Evolutionary conservation across 495 filamentous ascomycete species (phyloP).

Genomic region (Clohesyomyces aquaticus): DNA sequence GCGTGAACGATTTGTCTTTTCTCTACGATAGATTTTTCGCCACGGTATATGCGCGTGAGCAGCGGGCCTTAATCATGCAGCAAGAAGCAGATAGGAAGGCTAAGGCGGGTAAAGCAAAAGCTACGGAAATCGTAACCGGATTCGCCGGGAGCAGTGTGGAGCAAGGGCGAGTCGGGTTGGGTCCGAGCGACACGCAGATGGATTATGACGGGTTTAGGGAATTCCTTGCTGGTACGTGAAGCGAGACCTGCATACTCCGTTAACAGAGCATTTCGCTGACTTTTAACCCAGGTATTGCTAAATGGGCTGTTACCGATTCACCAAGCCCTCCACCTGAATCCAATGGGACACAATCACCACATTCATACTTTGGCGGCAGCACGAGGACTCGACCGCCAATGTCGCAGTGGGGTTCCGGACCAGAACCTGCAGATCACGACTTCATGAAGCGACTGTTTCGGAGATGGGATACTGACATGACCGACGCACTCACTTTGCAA

Average conservation of each 20-base stretch:
- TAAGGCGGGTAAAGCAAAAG: conserved; percentile 61
- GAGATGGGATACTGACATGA: conserved; percentile 80
- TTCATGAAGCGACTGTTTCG: conserved; percentile 89
- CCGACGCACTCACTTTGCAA: conserved; percentile 76
- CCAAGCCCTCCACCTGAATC: conserved; percentile 62
- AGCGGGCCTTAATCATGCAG: conserved; percentile 74
- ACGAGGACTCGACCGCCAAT: conserved; percentile 54
- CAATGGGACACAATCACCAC: conserved; percentile 56
- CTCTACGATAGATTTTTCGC: conserved; percentile 93
- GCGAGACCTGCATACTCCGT: background rate
- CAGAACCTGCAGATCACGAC: conserved; percentile 90
- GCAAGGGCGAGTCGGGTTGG: conserved; percentile 84
- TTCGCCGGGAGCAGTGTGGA: conserved; percentile 58
- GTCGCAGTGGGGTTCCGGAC: conserved; percentile 74
- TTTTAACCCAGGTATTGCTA: conserved; percentile 60
- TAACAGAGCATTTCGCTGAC: background rate
- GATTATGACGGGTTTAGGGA: conserved; percentile 95
- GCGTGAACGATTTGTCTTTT: conserved; percentile 78
- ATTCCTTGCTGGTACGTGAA: conserved; percentile 68
- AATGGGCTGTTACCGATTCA: conserved; percentile 87
- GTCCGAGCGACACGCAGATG: conserved; percentile 87
- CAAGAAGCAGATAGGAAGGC: conserved; percentile 71
- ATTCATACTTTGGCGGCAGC: conserved; percentile 61
- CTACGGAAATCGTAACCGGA: conserved; percentile 53
- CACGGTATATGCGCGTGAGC: conserved; percentile 85